phyloP scores from a whole-genome alignment of 2,329 filamentous ascomycete genomes.

The Myrmaecium sp. region DNA sequence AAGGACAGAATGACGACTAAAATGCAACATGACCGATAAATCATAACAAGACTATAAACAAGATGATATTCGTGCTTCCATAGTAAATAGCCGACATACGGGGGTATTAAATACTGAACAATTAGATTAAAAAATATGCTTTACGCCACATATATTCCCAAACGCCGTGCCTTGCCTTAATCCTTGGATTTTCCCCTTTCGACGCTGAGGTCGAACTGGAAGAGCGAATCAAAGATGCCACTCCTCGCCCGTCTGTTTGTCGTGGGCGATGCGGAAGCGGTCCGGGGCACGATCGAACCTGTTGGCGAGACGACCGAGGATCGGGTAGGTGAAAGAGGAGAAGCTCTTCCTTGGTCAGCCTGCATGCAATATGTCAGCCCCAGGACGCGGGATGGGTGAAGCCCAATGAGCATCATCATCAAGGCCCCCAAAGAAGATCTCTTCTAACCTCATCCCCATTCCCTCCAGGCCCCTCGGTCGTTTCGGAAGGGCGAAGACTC shows the following conservation, averaged over 20 bases:
- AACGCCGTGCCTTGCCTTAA: conserved; percentile 5
- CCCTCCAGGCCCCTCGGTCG: conserved; percentile 12
- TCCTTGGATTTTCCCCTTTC: conserved; percentile 19
- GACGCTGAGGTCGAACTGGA: conserved; percentile 22
- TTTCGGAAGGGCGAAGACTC: conserved; percentile 16
- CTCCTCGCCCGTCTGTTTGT: conserved; percentile 11
- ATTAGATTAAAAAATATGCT: no score
- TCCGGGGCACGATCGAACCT: conserved; percentile 3
- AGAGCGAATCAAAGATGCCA: conserved; percentile 22
- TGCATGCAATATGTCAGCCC: neutral
- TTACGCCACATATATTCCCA: no score
- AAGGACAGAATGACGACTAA: no score
- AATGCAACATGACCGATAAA: no score
- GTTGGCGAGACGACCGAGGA: conserved; percentile 2
- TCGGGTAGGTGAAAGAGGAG: conserved; percentile 1
- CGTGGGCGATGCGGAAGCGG: conserved; percentile 8
- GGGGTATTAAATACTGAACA: no score
- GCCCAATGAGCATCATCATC: neutral
- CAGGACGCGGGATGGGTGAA: neutral
- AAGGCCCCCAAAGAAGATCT: conserved; percentile 18
- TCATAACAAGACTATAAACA: no score
- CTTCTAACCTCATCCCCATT: conserved; percentile 25
- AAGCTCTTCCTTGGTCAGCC: conserved; percentile 1
- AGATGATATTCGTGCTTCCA: no score
- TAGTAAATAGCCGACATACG: no score